Percentiles rank a stretch among this genome's conserved stretches.
phyloP scores from a whole-genome alignment of 768 basidiomycete genomes.

The Suillus decipiens region DNA sequence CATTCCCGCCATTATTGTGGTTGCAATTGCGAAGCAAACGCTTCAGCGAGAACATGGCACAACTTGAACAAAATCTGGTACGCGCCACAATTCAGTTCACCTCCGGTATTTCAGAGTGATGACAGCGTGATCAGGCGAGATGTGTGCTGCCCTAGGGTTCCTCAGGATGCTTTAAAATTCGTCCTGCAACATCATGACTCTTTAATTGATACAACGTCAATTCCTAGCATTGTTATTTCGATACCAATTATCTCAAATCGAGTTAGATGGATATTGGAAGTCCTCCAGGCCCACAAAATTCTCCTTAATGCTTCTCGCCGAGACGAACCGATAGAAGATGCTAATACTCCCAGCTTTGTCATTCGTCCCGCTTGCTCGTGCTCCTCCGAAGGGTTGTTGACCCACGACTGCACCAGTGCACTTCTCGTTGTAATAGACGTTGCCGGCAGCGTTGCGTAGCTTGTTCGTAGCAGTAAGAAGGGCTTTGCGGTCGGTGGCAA shows the following conservation, averaged over 20 bases:
- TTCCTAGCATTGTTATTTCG: not conserved
- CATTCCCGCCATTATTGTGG: not conserved
- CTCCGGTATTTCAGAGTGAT: not conserved
- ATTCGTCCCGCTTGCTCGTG: slow-evolving; percentile 91
- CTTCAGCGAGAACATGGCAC: too few species aligned
- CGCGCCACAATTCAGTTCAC: not conserved
- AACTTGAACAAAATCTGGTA: not conserved
- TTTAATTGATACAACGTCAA: not conserved
- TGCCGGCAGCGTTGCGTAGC: slow-evolving; percentile 90
- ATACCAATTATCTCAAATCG: slow-evolving; percentile 45
- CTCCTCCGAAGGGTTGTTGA: slow-evolving; percentile 98
- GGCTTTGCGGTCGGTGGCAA: slow-evolving; percentile 78
- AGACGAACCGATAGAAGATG: slow-evolving; percentile 81
- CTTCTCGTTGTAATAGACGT: slow-evolving; percentile 98
- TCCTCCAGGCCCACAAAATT: slow-evolving; percentile 85
- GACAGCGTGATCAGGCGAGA: not conserved
- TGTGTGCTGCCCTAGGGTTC: not conserved
- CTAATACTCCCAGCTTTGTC: slow-evolving; percentile 92
- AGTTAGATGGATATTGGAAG: slow-evolving; percentile 86
- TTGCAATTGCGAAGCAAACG: not conserved
- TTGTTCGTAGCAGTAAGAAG: slow-evolving; percentile 78
- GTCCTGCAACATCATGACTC: too few species aligned
- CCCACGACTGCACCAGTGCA: slow-evolving; percentile 98
- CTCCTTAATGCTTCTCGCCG: slow-evolving; percentile 94
- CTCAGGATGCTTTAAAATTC: not conserved